Evolutionary conservation across 1,284 basidiomycete species (phyloP), one percentile per base, ranked within the genome.

Genomic region (Gomphus bonarii): DNA sequence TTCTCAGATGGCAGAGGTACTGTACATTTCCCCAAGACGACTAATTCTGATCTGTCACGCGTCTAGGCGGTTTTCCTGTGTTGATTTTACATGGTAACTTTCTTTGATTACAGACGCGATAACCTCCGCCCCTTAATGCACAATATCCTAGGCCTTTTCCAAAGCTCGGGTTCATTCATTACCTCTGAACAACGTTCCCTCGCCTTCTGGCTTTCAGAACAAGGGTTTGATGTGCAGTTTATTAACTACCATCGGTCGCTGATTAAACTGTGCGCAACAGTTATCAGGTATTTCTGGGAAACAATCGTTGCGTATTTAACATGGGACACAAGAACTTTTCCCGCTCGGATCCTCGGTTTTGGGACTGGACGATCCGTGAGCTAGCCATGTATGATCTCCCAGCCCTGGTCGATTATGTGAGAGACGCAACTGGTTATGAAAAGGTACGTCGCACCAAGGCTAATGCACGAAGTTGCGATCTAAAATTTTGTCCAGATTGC

Each of bases 291-390:
- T 82, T 79, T 62, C 68, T 82, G 9, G 79, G 80, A 35, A 83
- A 83, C 65, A 80, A 75, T 12, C 69, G 81, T 25, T 79, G 77
- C 25, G 75, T 82, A 1, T 82, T 81, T 62, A 75, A 78, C 60
- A 82, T 81, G 79, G 80, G 81, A 8, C 81, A 83, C 63, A 65
- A 72, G 18, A 71, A 65, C 44, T 73, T 75, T 58, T 69, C 66
- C 20, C 65, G 78, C 22, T 68, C 67, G 55, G 79, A 81, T 63
- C 80, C 80, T 9, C 67, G 77, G 3, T 82, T 82, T 64, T 83
- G 80, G 80, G 78, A 82, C 66, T 82, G 79, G 75, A 82, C 80
- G 47, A 81, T 82, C 58, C 70, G 77, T 10, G 80, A 82, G 60
- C 66, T 82, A 25, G 80, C 81, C 4, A 72, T 79, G 68, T 81